phyloP scores from a whole-genome alignment of 106 monocot genomes.

The Triglochin maritima region DNA sequence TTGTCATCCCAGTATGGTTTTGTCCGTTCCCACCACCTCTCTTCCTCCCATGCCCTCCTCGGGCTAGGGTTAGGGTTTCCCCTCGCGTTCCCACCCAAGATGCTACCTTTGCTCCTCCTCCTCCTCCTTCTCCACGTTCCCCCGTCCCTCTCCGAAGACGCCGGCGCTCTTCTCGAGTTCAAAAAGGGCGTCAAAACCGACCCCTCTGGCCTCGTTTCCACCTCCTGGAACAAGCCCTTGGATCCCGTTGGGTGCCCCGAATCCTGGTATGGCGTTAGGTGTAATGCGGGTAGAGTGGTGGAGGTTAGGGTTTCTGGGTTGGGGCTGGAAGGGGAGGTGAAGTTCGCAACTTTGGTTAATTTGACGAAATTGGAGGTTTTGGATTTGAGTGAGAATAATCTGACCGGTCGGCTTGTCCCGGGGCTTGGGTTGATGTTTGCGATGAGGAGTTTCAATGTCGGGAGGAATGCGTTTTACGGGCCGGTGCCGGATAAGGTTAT shows the following conservation, averaged over 20 bases:
- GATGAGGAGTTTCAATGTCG: slow-evolving; percentile 51
- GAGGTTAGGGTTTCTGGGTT: slow-evolving; percentile 38
- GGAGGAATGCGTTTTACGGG: slow-evolving; percentile 67
- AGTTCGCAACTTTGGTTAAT: slow-evolving; percentile 43
- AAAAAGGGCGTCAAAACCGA: slow-evolving; percentile 59
- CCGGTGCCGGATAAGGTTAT: slow-evolving; percentile 48
- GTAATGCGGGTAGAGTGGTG: slow-evolving; percentile 35
- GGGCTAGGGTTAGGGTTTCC: too few relatives aligned
- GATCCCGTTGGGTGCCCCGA: slow-evolving; percentile 4
- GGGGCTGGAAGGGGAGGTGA: slow-evolving; percentile 56
- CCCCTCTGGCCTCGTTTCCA: slow-evolving; percentile 27
- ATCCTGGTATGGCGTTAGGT: slow-evolving; percentile 19
- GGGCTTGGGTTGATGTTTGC: slow-evolving; percentile 41
- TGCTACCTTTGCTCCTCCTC: slow-evolving; percentile 6
- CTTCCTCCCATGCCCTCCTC: too few relatives aligned
- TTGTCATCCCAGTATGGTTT: too few relatives aligned
- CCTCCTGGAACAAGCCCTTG: slow-evolving; percentile 27
- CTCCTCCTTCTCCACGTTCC: slow-evolving; percentile 1
- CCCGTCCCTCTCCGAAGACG: slow-evolving; percentile 20
- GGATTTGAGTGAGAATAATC: slow-evolving; percentile 40
- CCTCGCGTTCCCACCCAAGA: not conserved
- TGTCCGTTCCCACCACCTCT: too few relatives aligned
- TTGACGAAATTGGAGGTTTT: slow-evolving; percentile 36
- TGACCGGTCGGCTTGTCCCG: slow-evolving; percentile 68
- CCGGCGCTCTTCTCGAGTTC: slow-evolving; percentile 60